A percentile compares a stretch with the other conserved stretches of the same genome.
These are phyloP conservation scores for Eucalyptus microcorys DNA, from an alignment of 345 rosid genomes.

Conservation along the genomic window DNA sequence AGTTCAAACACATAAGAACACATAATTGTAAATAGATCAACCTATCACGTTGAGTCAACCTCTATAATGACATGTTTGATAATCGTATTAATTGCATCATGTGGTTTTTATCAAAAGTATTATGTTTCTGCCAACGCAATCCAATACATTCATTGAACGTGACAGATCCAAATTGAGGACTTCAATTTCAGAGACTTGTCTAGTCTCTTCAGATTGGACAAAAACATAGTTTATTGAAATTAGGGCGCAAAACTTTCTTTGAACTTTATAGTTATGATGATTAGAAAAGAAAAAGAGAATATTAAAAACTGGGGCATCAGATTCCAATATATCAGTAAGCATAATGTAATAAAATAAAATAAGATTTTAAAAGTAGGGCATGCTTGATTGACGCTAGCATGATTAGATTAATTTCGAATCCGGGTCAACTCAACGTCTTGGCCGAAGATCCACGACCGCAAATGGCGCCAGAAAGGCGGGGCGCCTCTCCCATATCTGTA, in stretches of 20 bases:
- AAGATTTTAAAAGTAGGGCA: no score
- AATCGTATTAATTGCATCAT: no score
- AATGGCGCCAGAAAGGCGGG: no score
- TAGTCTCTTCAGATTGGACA: not conserved
- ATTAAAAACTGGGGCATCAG: not conserved
- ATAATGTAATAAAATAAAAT: no score
- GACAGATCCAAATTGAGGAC: not conserved
- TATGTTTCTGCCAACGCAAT: not conserved
- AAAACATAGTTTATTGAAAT: not conserved
- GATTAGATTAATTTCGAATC: no score
- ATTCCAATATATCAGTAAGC: not conserved
- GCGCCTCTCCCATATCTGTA: no score
- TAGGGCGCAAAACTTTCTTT: not conserved
- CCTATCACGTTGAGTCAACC: not conserved
- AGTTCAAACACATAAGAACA: not conserved
- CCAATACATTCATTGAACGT: not conserved
- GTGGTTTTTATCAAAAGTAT: rapidly evolving
- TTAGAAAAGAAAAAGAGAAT: not conserved
- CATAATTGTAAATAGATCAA: not conserved
- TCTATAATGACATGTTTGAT: not conserved
- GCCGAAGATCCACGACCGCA: no score
- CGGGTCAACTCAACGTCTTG: not conserved
- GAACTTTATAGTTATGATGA: not conserved
- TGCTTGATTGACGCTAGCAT: no score
- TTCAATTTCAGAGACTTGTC: not conserved